These are phyloP conservation scores for Crotalaria pallida DNA, from an alignment of 306 rosid species.

Conservation along the genomic window DNA sequence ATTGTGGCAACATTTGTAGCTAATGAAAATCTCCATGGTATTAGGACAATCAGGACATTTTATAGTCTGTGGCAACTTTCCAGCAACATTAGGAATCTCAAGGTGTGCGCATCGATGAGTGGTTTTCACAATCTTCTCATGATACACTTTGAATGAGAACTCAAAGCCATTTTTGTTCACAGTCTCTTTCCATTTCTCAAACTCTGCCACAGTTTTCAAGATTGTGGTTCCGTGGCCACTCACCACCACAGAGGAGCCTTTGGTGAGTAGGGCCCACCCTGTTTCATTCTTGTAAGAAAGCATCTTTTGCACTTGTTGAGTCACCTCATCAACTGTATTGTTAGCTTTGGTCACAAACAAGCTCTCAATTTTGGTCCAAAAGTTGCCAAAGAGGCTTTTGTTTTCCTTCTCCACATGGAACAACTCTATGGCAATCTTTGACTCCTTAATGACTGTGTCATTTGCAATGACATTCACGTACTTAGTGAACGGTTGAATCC, in stretches of 20 bases:
- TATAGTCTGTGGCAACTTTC: conserved; percentile 40
- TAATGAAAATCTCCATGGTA: conserved; percentile 50
- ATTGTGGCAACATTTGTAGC: conserved; percentile 63
- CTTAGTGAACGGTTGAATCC: conserved; percentile 43
- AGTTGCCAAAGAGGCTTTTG: conserved; percentile 23
- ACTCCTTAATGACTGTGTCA: conserved; percentile 30
- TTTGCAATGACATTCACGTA: conserved; percentile 18
- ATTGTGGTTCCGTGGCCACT: conserved; percentile 36
- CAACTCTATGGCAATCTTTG: conserved; percentile 29
- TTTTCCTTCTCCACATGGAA: conserved; percentile 30
- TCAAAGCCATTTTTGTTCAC: conserved; percentile 33
- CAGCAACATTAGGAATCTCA: conserved; percentile 27
- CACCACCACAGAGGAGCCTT: conserved; percentile 32
- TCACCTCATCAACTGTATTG: neutral
- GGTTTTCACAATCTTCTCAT: conserved; percentile 6
- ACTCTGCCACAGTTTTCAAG: conserved; percentile 35
- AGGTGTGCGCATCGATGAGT: conserved; percentile 25
- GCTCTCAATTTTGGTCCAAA: conserved; percentile 44
- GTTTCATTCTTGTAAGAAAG: conserved; percentile 49
- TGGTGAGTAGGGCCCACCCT: conserved; percentile 48
- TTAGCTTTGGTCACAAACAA: conserved; percentile 32
- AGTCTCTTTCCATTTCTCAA: conserved; percentile 38
- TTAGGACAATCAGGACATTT: conserved; percentile 51
- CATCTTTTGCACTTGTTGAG: conserved; percentile 43
- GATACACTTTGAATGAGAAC: conserved; percentile 14